Base-by-base conservation (phyloP, 371 early-diverging fungal species). In the Basidiobolus heterosporus region DNA sequence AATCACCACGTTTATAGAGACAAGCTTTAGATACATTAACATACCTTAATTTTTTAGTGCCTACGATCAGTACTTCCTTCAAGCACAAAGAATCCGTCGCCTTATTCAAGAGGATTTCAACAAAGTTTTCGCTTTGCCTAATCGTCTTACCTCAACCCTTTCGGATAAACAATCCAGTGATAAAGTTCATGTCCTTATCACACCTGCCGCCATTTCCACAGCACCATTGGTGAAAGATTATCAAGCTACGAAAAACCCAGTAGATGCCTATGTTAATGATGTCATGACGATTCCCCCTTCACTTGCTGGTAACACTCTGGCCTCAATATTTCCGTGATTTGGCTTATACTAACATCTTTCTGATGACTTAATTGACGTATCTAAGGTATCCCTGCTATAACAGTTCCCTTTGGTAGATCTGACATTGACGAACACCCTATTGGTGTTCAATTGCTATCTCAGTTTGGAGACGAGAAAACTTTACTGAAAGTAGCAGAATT, bases 231-330 rank as follows among this genome's bases (percentile, higher is more conserved):
- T 47, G 8, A n/a, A 37, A 15, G 38, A 41, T n/a, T n/a, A n/a
- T 30, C n/a, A 22, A 11, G 35, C 38, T 7, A 46, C 21, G 13
- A 17, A 36, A 15, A 40, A 36, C 43, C 22, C 36, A 51, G 38
- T 51, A 15, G 43, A 45, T 19, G 76, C 73, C 8, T 91, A 82
- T 52, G 65, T 83, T 36, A 81, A 87, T 53, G 93, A 92, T 61
- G 81, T 88, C 30, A 72, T 91, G 74, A 91, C 91, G 0, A 75
- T 90, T 5, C 88, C 93, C 4, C 84, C 85, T 5, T 85, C 80
- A 53, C 62, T 92, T 42, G 91, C 88, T 0, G 93, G 85, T 46
- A 52, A 20, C 14, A 15, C 6, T 41, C 37, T 15, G 16, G 2
- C 7, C 11, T 37, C 1, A n/a, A 19, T 38, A 40, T 40, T n/a